Conservation (phyloP, 768 basidiomycete species). For the Leucocoprinus leucothites region DNA sequence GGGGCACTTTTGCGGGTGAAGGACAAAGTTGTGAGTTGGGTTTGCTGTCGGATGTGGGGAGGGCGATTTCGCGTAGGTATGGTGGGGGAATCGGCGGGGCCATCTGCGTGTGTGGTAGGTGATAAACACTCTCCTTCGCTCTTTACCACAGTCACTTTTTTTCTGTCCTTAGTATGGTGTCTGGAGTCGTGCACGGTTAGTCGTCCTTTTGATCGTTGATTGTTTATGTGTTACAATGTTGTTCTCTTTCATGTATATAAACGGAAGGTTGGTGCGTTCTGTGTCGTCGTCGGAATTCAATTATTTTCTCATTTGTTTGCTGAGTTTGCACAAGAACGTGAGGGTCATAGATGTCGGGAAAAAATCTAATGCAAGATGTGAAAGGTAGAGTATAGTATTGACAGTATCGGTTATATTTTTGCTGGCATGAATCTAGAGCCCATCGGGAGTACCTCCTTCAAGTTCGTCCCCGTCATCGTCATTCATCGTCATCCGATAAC, state of each 20-base stretch:
- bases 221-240: too few species aligned
- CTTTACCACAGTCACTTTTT: not conserved
- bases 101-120: conserved; percentile 3
- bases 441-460: too few species aligned
- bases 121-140: not conserved
- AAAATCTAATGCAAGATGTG: too few species aligned
- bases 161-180: not conserved
- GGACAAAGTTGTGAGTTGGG: too few species aligned
- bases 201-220: not conserved
- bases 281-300: not conserved
- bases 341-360: too few species aligned
- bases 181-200: conserved; percentile 8
- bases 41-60: too few species aligned
- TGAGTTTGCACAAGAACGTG: not conserved
- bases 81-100: not conserved
- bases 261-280: conserved; percentile 11
- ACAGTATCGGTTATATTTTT: too few species aligned
- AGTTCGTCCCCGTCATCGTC: too few species aligned
- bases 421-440: too few species aligned
- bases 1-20: too few species aligned
- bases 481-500: too few species aligned
- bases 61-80: not conserved
- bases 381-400: too few species aligned
- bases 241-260: not conserved
- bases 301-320: not conserved